Conservation (phyloP, 345 rosid species). For the Aegle marmelos region DNA sequence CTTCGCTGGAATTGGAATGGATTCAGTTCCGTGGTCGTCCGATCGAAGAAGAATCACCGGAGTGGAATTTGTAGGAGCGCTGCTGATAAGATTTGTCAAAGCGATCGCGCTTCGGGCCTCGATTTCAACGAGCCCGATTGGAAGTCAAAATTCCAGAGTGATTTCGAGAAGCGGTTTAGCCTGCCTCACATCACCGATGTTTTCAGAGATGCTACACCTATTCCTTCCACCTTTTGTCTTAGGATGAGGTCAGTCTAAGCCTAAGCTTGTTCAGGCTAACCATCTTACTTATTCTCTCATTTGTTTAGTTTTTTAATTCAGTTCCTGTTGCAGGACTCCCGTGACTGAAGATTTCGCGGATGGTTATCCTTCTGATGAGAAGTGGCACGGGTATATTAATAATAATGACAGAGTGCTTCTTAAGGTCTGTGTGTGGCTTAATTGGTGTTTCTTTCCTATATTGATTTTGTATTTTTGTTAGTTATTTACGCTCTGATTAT, state of each 20-base stretch:
- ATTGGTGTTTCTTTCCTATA: background rate
- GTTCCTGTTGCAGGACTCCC: constrained; percentile 51
- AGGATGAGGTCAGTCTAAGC: constrained; percentile 59
- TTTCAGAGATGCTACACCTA: constrained; percentile 58
- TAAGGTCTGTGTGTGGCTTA: constrained; percentile 42
- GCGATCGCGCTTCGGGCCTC: constrained; percentile 18
- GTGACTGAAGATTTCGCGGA: constrained; percentile 56
- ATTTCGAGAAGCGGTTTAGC: constrained; percentile 68
- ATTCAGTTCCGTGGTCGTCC: constrained; percentile 26
- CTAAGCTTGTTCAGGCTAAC: background rate
- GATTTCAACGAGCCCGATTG: constrained; percentile 81
- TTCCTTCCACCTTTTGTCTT: constrained; percentile 87
- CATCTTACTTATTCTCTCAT: background rate
- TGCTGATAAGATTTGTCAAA: constrained; percentile 10
- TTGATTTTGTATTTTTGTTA: background rate
- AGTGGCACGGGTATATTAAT: constrained; percentile 96
- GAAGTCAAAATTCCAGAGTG: constrained; percentile 64
- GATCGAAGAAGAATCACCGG: constrained; percentile 22
- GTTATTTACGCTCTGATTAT: background rate
- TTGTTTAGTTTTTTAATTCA: background rate
- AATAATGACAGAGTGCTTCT: constrained; percentile 88
- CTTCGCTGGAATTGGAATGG: constrained; percentile 17
- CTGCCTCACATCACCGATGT: constrained; percentile 79
- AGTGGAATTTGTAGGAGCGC: background rate
- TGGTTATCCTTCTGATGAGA: constrained; percentile 89